Evolutionary conservation across 208 protist genomes (phyloP), one percentile per base, ranked within the genome.

Genomic region (Leishmania mexicana): DNA sequence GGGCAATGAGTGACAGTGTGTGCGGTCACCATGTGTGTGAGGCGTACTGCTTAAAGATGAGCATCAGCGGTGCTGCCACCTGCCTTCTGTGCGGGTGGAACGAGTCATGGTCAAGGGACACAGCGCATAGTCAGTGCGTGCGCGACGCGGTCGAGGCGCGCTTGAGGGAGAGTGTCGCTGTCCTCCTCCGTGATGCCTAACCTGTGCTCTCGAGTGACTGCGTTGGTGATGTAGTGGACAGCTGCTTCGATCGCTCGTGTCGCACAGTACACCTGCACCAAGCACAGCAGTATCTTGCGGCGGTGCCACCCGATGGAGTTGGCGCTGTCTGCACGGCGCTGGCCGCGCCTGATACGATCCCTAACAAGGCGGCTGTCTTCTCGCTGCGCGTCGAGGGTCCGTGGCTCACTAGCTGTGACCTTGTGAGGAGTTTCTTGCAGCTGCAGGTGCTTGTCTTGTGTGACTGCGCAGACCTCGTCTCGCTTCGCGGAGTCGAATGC

Each of bases 41-140:
- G 62, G 35, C 62, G 62, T 68, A 31, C 35, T 68, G 31, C 62
- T 40, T 68, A 68, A 68, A 68, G 31, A 68, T 68, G 62, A 68
- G 62, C 62, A 15, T 68, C 62, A 42, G 31, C 15, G 62, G 62
- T 68, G 42, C 62, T 35, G 31, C 62, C 62, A 68, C 62, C 62
- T 68, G 62, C 31, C 62, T 31, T 38, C 28, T 68, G 31, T 68
- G 62, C 31, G 62, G 62, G 31, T 40, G 62, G 62, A 68, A 40
- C 10, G 62, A 31, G 35, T 42, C 17, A 40, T 68, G 35, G 62
- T 35, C 62, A 42, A 8, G 15, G 6, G 62, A 68, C 62, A 31
- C 31, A 68, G 62, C 11, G 17, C 13, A 68, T 31, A 68, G 62
- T 40, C 15, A 35, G 62, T 40, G 15, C 62, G 62, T 68, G 62